Evolutionary conservation across 208 protist species (phyloP).

Genomic region (Crithidia thermophila): DNA sequence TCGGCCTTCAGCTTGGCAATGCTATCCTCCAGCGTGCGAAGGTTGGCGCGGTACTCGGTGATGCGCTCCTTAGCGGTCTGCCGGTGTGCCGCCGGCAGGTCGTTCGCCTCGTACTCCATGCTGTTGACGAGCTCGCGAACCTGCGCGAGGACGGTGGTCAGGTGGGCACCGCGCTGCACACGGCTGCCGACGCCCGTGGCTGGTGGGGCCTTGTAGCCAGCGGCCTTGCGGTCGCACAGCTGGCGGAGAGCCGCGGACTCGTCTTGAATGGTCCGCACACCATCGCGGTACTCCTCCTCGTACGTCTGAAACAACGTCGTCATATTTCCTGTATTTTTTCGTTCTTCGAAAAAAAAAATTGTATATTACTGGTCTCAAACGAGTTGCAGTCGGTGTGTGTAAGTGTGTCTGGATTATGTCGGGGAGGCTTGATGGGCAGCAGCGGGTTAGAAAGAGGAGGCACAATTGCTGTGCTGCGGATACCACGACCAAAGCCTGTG

Average conservation of each 20-base stretch:
- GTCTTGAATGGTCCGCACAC: conserved; percentile 43
- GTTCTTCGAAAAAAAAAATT: neutral
- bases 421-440: no score
- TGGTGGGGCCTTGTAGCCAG: conserved; percentile 50
- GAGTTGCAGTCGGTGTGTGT: no score
- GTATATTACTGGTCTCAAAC: no score
- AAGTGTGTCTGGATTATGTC: no score
- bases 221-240: conserved; percentile 34
- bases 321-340: conserved; percentile 27
- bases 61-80: conserved; percentile 52
- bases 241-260: conserved; percentile 45
- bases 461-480: no score
- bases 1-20: conserved; percentile 45
- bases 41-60: conserved; percentile 39
- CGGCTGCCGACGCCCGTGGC: conserved; percentile 60
- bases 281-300: conserved; percentile 78
- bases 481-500: no score
- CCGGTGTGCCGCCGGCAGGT: conserved; percentile 45
- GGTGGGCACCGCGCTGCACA: conserved; percentile 38
- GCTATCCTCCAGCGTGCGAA: conserved; percentile 42
- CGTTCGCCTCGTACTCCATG: conserved; percentile 83
- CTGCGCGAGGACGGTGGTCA: conserved; percentile 38
- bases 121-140: conserved; percentile 61
- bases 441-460: no score
- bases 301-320: conserved; percentile 67